phyloP scores from a whole-genome alignment of 169 alveolate species.

The Eimeria necatrix region DNA sequence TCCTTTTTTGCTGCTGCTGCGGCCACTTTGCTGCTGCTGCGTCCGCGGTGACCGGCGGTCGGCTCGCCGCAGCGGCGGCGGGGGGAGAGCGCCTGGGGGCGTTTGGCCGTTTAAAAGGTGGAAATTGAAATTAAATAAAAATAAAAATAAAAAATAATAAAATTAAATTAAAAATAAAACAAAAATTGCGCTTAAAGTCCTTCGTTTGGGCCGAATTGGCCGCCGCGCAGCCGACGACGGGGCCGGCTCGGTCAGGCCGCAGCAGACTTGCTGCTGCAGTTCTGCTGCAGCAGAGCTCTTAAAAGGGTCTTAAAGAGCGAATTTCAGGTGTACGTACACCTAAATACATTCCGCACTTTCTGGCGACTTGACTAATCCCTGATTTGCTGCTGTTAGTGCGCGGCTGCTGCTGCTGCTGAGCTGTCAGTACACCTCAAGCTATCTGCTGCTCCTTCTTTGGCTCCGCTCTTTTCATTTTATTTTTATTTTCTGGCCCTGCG shows the following conservation, averaged over 20 bases:
- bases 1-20: too few species aligned
- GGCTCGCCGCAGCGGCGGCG: too few species aligned
- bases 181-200: not conserved
- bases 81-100: too few species aligned
- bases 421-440: not conserved
- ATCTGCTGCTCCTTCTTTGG: not conserved
- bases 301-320: too few species aligned
- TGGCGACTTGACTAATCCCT: not conserved
- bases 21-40: too few species aligned
- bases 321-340: not conserved
- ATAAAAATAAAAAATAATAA: not conserved
- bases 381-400: not conserved
- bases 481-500: not conserved
- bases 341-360: not conserved
- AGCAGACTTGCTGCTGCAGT: too few species aligned
- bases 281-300: too few species aligned
- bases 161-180: not conserved
- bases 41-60: too few species aligned
- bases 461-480: not conserved
- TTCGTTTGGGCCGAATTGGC: too few species aligned
- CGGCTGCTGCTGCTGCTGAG: not conserved
- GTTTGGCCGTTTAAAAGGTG: too few species aligned
- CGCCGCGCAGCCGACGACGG: too few species aligned
- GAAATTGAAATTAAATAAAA: not conserved
- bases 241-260: too few species aligned